Conservation (phyloP, 202 grass and related monocot genomes). For the Hordeum pubiflorum region DNA sequence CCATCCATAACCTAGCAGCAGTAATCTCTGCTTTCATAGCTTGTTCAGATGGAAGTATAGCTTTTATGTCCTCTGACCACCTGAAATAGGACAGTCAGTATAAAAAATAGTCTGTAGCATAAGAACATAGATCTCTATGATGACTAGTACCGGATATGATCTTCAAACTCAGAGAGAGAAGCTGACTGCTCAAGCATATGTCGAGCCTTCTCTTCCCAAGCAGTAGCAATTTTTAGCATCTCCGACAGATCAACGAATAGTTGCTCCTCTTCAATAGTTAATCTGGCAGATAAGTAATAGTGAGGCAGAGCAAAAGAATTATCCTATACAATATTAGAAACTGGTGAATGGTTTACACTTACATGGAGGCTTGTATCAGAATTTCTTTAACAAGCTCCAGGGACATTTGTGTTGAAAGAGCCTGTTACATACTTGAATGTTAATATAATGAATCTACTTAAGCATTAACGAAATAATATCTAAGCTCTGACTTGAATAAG, state of each 20-base stretch:
- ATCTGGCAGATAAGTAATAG: conserved; percentile 37
- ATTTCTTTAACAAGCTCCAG: conserved; percentile 53
- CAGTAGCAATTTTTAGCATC: conserved; percentile 39
- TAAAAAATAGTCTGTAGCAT: conserved; percentile 25
- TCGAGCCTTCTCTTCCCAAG: conserved; percentile 74
- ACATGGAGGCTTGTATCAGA: conserved; percentile 63
- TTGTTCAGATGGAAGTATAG: conserved; percentile 53
- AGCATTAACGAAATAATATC: conserved; percentile 25
- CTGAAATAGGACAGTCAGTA: conserved; percentile 45
- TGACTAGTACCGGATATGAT: conserved; percentile 47
- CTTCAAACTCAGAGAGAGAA: conserved; percentile 64
- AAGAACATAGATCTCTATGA: conserved; percentile 17
- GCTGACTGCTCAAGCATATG: conserved; percentile 51
- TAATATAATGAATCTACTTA: conserved; percentile 28
- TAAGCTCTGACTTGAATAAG: not conserved
- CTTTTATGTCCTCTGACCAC: conserved; percentile 51
- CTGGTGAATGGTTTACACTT: conserved; percentile 27
- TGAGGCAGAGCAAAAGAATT: conserved; percentile 27
- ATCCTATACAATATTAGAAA: not conserved
- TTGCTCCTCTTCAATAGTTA: conserved; percentile 65
- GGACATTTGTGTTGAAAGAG: conserved; percentile 39
- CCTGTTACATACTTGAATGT: conserved; percentile 38
- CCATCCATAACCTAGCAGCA: conserved; percentile 57
- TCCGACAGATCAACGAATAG: conserved; percentile 53
- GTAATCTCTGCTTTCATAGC: conserved; percentile 44